Conservation (phyloP, 2,329 filamentous ascomycete species). For the Camillea tinctor region DNA sequence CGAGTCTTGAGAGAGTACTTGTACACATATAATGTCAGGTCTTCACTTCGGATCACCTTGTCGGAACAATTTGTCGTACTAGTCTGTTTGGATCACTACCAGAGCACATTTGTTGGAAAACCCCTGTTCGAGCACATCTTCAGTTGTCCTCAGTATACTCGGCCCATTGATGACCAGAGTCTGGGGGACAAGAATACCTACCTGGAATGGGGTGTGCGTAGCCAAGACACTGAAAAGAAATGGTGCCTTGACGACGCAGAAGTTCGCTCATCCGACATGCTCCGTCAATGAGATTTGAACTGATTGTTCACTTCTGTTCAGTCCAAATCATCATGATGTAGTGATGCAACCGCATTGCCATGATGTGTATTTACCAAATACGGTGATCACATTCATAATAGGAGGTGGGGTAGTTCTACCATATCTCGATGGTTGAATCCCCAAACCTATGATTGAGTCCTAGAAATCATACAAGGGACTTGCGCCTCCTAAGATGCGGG, state of each 20-base stretch:
- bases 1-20: constrained; percentile 2
- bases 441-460: too few relatives aligned
- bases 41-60: background rate
- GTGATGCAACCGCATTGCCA: background rate
- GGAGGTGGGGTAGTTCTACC: too few relatives aligned
- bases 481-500: too few relatives aligned
- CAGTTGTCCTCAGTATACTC: background rate
- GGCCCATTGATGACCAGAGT: background rate
- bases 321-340: background rate
- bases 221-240: background rate
- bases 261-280: background rate
- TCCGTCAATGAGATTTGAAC: background rate
- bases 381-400: too few relatives aligned
- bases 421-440: too few relatives aligned
- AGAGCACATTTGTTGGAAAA: background rate
- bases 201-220: background rate
- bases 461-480: background rate
- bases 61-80: background rate
- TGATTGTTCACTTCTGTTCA: background rate
- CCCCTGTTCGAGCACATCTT: background rate
- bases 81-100: background rate
- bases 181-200: background rate
- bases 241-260: background rate
- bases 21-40: background rate
- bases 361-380: background rate